Percentiles rank a stretch among this genome's conserved stretches.
phyloP scores from a whole-genome alignment of 208 protist genomes.

The Trichomonas vaginalis region DNA sequence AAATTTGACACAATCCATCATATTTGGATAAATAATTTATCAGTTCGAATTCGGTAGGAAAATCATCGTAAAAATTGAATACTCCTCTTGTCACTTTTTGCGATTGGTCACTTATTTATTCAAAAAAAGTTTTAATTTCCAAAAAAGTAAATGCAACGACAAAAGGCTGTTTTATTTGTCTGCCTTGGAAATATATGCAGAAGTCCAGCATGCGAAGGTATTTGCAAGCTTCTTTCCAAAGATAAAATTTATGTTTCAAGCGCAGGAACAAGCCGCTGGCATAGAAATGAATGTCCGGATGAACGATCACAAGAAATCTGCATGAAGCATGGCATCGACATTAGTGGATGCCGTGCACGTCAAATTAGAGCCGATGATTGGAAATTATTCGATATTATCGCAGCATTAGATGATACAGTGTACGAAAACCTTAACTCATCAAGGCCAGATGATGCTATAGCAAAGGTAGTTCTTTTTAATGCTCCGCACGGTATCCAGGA shows the following conservation, averaged over 20 bases:
- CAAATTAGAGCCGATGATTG: neutral
- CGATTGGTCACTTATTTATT: too few relatives aligned
- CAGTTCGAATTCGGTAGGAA: too few relatives aligned
- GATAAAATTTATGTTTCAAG: neutral
- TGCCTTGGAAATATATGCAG: constrained; percentile 3
- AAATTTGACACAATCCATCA: too few relatives aligned
- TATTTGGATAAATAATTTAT: too few relatives aligned
- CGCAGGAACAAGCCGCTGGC: neutral
- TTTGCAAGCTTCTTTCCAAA: neutral
- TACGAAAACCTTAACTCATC: neutral
- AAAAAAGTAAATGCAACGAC: neutral
- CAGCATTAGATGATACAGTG: neutral
- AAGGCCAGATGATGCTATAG: neutral
- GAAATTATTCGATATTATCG: neutral
- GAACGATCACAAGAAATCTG: neutral
- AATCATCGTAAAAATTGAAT: too few relatives aligned
- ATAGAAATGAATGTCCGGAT: neutral
- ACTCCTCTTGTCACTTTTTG: too few relatives aligned
- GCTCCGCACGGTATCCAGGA: neutral
- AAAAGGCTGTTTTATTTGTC: neutral
- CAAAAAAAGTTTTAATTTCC: too few relatives aligned
- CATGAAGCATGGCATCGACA: neutral
- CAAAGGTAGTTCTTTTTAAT: neutral
- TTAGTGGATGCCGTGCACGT: neutral
- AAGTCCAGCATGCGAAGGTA: neutral